Conservation (phyloP, 148 eudicot genomes). For the Chenopodium album region DNA sequence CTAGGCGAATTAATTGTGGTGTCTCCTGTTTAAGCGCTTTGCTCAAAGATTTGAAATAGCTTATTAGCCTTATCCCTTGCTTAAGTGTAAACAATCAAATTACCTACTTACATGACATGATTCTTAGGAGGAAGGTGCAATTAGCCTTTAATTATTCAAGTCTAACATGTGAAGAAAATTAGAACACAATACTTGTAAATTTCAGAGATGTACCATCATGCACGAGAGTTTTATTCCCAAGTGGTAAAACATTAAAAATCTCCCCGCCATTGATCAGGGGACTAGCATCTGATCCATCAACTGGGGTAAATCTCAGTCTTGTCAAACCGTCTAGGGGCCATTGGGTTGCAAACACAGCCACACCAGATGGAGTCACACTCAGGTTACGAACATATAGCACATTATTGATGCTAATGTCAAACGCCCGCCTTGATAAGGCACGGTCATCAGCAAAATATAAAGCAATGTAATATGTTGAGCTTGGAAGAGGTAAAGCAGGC, state of each 20-base stretch:
- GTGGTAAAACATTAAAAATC: constrained; percentile 48
- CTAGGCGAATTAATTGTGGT: neutral
- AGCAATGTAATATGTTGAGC: constrained; percentile 64
- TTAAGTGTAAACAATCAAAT: neutral
- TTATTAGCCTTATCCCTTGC: neutral
- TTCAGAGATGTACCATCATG: constrained; percentile 61
- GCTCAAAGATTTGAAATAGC: neutral
- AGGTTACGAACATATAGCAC: constrained; percentile 49
- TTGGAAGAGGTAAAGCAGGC: constrained; percentile 70
- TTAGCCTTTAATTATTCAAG: no score
- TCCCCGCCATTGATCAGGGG: constrained; percentile 91
- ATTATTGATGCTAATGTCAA: constrained; percentile 66
- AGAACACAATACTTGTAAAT: neutral
- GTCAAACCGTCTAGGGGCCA: constrained; percentile 87
- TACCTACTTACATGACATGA: neutral
- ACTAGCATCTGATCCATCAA: constrained; percentile 54
- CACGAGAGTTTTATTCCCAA: constrained; percentile 65
- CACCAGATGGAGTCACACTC: constrained; percentile 59
- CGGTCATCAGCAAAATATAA: constrained; percentile 79
- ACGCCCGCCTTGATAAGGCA: constrained; percentile 44
- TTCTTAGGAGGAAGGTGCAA: neutral
- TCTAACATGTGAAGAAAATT: no score
- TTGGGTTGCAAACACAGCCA: constrained; percentile 62
- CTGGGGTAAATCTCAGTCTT: constrained; percentile 56
- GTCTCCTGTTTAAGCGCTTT: neutral